phyloP scores from a whole-genome alignment of 139 green algal species.

The Desmodesmus armatus region DNA sequence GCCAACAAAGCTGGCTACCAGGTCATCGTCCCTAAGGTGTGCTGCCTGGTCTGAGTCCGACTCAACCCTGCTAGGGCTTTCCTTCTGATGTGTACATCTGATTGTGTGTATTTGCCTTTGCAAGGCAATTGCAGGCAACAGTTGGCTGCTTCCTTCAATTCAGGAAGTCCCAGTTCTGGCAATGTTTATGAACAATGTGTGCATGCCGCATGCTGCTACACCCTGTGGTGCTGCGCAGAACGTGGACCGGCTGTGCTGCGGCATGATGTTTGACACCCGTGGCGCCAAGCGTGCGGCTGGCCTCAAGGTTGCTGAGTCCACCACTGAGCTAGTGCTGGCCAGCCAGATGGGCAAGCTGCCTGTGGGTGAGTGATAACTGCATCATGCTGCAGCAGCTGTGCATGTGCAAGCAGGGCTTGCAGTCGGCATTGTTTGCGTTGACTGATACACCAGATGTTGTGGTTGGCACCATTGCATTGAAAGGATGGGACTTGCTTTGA shows the following conservation, averaged over 20 bases:
- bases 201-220: neutral
- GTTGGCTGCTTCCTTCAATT: too few species aligned
- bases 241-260: constrained; percentile 79
- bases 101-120: too few species aligned
- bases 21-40: constrained; percentile 37
- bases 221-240: constrained; percentile 64
- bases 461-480: too few species aligned
- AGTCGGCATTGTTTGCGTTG: too few species aligned
- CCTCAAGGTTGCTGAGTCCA: constrained; percentile 21
- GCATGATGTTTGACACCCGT: constrained; percentile 96
- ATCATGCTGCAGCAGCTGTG: too few species aligned
- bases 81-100: too few species aligned
- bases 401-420: constrained; percentile 79
- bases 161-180: too few species aligned
- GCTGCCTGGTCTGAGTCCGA: neutral
- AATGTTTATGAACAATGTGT: too few species aligned
- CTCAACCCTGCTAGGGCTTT: too few species aligned
- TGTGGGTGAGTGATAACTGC: too few species aligned
- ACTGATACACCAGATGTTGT: too few species aligned
- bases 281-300: constrained; percentile 60
- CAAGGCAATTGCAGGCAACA: neutral
- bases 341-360: constrained; percentile 48
- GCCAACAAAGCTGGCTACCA: constrained; percentile 85
- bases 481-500: too few species aligned
- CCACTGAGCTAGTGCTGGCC: neutral